These are phyloP conservation scores for Dactylorhiza incarnata DNA, from an alignment of 106 monocot species.

Conservation along the genomic window DNA sequence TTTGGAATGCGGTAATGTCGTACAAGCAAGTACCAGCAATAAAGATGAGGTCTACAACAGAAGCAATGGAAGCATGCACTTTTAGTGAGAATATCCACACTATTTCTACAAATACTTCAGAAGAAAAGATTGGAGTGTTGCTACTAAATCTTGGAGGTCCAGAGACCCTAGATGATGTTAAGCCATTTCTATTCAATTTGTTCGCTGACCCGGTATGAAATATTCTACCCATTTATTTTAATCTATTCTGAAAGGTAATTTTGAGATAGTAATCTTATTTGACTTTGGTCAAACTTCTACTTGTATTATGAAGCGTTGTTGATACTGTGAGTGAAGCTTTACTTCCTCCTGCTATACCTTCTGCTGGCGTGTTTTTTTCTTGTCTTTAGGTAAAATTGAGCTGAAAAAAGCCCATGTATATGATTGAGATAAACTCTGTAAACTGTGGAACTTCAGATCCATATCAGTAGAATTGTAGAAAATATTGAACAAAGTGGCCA, in stretches of 20 bases:
- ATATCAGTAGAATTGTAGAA: too few relatives aligned
- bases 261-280: neutral
- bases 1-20: neutral
- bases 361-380: neutral
- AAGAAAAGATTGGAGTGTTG: slow-evolving; percentile 54
- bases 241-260: neutral
- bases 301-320: too few relatives aligned
- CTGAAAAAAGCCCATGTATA: too few relatives aligned
- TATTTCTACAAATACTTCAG: slow-evolving; percentile 8
- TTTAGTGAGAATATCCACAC: slow-evolving; percentile 18
- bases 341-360: neutral
- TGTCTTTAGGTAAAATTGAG: too few relatives aligned
- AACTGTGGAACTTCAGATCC: too few relatives aligned
- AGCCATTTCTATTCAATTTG: slow-evolving; percentile 84
- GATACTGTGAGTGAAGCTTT: too few relatives aligned
- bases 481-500: too few relatives aligned
- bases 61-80: slow-evolving; percentile 14
- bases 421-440: too few relatives aligned
- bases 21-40: neutral
- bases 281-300: neutral
- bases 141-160: slow-evolving; percentile 86
- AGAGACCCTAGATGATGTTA: slow-evolving; percentile 77
- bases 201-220: slow-evolving; percentile 83
- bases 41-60: neutral
- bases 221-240: neutral